A percentile compares a stretch with the other conserved stretches of the same genome.
phyloP scores from a whole-genome alignment of 225 moss, liverwort and hornwort species.

The Bryoerythrophyllum caledonicum region DNA sequence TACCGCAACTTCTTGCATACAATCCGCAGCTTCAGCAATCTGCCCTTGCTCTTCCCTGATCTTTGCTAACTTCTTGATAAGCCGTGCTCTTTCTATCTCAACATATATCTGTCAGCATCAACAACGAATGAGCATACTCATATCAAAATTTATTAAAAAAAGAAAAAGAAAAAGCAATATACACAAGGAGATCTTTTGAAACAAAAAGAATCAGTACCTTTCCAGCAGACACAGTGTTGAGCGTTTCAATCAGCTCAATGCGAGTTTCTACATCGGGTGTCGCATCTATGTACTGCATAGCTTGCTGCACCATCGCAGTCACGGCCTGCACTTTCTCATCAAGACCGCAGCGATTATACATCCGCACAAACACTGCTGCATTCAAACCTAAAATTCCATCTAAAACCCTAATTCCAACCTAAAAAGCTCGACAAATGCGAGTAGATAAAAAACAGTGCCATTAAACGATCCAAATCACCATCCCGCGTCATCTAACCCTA shows the following conservation, averaged over 20 bases:
- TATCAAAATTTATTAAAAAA: not conserved
- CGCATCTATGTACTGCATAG: slow-evolving; percentile 90
- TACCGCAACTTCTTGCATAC: slow-evolving; percentile 99
- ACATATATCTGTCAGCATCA: slow-evolving; percentile 80
- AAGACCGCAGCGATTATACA: not conserved
- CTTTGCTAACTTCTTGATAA: slow-evolving; percentile 96
- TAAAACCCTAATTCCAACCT: slow-evolving; percentile 27
- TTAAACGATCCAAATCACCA: not conserved
- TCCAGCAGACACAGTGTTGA: slow-evolving; percentile 93
- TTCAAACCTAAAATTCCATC: not conserved
- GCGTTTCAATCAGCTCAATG: slow-evolving; percentile 90
- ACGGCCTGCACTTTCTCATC: slow-evolving; percentile 70
- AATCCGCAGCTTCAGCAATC: slow-evolving; percentile 94
- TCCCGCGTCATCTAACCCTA: not conserved
- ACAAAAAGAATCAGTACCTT: slow-evolving; percentile 50
- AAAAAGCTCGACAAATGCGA: not conserved
- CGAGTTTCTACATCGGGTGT: slow-evolving; percentile 75
- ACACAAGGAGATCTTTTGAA: not conserved
- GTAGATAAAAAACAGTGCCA: not conserved
- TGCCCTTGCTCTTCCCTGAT: slow-evolving; percentile 95
- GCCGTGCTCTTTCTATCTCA: slow-evolving; percentile 92
- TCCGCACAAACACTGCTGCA: no score
- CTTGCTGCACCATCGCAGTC: slow-evolving; percentile 95
- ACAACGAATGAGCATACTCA: slow-evolving; percentile 21
- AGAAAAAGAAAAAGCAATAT: not conserved